phyloP scores from a whole-genome alignment of 352 stramenopile species.

The Globisporangium paddicum region DNA sequence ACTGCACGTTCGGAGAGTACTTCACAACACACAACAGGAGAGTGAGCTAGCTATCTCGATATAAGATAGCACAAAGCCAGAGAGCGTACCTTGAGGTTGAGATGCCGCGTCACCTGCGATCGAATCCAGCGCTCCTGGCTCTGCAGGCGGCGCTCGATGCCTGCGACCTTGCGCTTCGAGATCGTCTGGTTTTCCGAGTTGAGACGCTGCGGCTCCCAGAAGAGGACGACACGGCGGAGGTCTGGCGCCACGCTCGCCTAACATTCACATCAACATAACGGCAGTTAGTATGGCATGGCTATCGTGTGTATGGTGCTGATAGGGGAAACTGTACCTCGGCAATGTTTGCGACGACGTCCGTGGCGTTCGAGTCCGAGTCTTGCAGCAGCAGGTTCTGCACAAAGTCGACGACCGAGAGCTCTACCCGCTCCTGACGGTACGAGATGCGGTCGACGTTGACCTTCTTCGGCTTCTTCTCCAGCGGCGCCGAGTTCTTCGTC shows the following conservation, averaged over 20 bases:
- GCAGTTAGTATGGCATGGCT: neutral
- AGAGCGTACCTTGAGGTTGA: constrained; percentile 71
- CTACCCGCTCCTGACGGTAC: constrained; percentile 70
- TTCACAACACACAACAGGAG: constrained; percentile 9
- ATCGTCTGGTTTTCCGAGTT: constrained; percentile 72
- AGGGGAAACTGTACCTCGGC: constrained; percentile 40
- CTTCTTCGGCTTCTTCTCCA: constrained; percentile 72
- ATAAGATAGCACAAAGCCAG: neutral
- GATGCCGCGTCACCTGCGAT: constrained; percentile 58
- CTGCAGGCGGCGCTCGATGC: constrained; percentile 56
- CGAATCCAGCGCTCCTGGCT: constrained; percentile 66
- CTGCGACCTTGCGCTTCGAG: constrained; percentile 67
- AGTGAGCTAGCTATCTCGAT: neutral
- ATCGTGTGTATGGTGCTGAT: neutral
- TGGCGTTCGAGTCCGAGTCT: constrained; percentile 50
- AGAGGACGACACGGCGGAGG: constrained; percentile 58
- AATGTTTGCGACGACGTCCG: constrained; percentile 61
- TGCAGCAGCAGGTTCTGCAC: constrained; percentile 68
- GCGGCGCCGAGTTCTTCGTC: constrained; percentile 56
- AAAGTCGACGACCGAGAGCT: constrained; percentile 57
- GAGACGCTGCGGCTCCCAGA: constrained; percentile 64
- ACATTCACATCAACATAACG: neutral
- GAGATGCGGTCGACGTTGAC: constrained; percentile 57
- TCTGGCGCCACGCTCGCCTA: constrained; percentile 69
- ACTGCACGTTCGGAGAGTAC: constrained; percentile 76